phyloP scores from a whole-genome alignment of 2,329 filamentous ascomycete genomes.

The Monilinia aucupariae region DNA sequence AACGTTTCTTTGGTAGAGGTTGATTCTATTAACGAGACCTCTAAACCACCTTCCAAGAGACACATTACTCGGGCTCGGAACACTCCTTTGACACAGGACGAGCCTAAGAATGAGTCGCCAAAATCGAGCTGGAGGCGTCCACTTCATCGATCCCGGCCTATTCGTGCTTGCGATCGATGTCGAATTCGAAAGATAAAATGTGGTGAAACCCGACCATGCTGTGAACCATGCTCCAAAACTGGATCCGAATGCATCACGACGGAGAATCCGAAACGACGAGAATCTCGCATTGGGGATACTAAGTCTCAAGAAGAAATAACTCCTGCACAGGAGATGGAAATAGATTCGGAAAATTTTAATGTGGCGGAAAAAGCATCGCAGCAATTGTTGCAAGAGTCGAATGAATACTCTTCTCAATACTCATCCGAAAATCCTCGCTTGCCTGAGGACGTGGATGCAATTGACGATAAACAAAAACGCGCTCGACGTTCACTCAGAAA shows the following conservation, averaged over 20 bases:
- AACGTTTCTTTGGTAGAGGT: background rate
- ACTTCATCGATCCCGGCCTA: background rate
- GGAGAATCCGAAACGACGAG: background rate
- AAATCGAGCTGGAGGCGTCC: background rate
- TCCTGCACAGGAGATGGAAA: background rate
- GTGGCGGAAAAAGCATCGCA: slow-evolving; percentile 12
- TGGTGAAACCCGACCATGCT: background rate
- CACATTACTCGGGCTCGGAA: background rate
- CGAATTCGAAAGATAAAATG: slow-evolving; percentile 1
- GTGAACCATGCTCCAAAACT: slow-evolving; percentile 1
- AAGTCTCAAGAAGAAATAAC: background rate
- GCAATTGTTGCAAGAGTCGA: slow-evolving; percentile 13
- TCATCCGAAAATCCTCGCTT: slow-evolving; percentile 12
- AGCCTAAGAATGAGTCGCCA: background rate
- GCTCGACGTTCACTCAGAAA: slow-evolving; percentile 4
- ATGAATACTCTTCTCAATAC: slow-evolving; percentile 15
- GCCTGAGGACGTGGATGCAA: background rate
- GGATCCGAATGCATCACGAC: slow-evolving; percentile 1
- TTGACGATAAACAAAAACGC: background rate
- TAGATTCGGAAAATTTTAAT: slow-evolving; percentile 8
- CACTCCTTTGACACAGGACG: background rate
- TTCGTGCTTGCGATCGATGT: slow-evolving; percentile 1
- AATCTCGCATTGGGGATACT: background rate
- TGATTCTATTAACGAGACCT: background rate
- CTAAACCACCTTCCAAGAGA: background rate